These are phyloP conservation scores for Boletus sp. DNA, from an alignment of 1,284 basidiomycete genomes.

Conservation along the genomic window DNA sequence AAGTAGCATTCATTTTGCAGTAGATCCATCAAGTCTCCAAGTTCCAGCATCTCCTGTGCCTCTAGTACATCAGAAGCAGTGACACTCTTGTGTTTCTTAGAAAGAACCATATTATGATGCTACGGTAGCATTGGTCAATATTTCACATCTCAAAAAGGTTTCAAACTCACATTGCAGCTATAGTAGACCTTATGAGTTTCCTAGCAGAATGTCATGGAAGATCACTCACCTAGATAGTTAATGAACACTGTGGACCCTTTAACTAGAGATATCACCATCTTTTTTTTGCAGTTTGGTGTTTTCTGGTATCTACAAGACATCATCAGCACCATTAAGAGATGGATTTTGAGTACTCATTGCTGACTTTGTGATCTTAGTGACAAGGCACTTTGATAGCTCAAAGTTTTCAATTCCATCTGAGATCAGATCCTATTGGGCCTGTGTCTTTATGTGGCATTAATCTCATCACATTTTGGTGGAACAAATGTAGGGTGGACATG, in stretches of 20 bases:
- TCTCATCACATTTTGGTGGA: constrained; percentile 5
- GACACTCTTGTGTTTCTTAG: constrained; percentile 87
- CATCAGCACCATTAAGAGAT: background rate
- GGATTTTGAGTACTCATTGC: constrained; percentile 47
- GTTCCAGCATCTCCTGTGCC: constrained; percentile 80
- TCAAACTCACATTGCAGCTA: constrained; percentile 64
- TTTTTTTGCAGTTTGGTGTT: constrained; percentile 88
- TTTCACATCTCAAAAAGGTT: background rate
- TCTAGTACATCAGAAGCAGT: constrained; percentile 88
- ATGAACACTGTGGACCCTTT: constrained; percentile 92
- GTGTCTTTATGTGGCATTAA: constrained; percentile 73
- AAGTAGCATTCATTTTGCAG: constrained; percentile 67
- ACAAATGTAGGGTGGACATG: background rate
- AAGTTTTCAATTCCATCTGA: constrained; percentile 85
- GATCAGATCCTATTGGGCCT: constrained; percentile 74
- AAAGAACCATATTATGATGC: constrained; percentile 87
- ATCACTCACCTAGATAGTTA: constrained; percentile 77
- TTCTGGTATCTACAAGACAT: constrained; percentile 68
- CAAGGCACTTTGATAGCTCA: constrained; percentile 80
- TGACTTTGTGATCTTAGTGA: constrained; percentile 84
- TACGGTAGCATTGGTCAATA: constrained; percentile 37
- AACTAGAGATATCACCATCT: constrained; percentile 75
- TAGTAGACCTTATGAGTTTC: constrained; percentile 1
- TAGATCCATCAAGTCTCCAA: constrained; percentile 71
- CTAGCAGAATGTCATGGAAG: background rate